Evolutionary conservation across 768 basidiomycete genomes (phyloP).

Genomic region (Boletus vermiculosoides): DNA sequence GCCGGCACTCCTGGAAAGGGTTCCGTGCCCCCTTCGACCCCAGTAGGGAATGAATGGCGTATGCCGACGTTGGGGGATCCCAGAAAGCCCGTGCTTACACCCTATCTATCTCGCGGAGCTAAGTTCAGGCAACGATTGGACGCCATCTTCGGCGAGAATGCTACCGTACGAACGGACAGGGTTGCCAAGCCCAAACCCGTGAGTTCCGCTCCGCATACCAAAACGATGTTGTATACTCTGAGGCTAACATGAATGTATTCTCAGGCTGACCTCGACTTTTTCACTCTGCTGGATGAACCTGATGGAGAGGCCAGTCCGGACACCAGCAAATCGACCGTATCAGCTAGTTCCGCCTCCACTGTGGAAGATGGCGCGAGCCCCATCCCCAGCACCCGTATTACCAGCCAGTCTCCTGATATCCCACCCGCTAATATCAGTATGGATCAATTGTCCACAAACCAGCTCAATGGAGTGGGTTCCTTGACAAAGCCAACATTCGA

Average conservation of each 20-base stretch:
- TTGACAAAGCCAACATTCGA: background rate
- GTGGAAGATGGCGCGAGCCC: slow-evolving; percentile 1
- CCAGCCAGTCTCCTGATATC: slow-evolving; percentile 18
- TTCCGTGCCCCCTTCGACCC: too few relatives aligned
- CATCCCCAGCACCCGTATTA: slow-evolving; percentile 19
- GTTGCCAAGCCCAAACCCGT: slow-evolving; percentile 22
- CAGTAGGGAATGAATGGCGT: background rate
- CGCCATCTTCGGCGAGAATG: slow-evolving; percentile 19
- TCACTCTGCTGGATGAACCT: slow-evolving; percentile 2
- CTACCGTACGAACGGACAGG: slow-evolving; percentile 24
- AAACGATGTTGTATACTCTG: background rate
- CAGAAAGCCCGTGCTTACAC: background rate
- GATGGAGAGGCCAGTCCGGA: slow-evolving; percentile 4
- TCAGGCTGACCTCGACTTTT: slow-evolving; percentile 16
- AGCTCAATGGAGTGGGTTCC: background rate
- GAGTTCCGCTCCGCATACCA: background rate
- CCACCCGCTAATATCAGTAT: background rate
- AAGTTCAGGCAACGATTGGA: slow-evolving; percentile 22
- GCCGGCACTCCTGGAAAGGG: background rate
- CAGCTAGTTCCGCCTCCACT: background rate
- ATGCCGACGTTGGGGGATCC: background rate
- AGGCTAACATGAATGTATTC: background rate
- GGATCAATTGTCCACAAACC: background rate
- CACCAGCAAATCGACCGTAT: slow-evolving; percentile 4
- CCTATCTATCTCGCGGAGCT: slow-evolving; percentile 20